Base-by-base conservation (phyloP, 1,139 yeast species). In the Williopsis jadinii region DNA sequence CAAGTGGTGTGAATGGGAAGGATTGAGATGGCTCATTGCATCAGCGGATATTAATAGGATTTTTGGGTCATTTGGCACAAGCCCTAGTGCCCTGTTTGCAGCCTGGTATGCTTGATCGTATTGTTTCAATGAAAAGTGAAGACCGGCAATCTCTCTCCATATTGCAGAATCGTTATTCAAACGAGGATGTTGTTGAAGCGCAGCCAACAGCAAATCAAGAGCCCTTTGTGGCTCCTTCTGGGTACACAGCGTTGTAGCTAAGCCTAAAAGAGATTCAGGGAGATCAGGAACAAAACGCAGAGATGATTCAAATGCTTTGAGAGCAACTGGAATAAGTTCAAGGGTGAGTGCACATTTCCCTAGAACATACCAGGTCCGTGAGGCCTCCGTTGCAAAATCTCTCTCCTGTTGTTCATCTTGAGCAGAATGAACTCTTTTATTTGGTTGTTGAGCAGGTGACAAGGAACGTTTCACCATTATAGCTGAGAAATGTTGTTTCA, bases 21-120 rank as follows among this genome's bases (percentile, higher is more conserved):
- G 56, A 26, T 68, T 64, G 5, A 73, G 71, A 12, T 70, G 61
- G 34, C 75, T 61, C 2, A 61, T 44, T n/a, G 58, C 42, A 55
- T 72, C 77, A 3, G 79, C 80, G 36, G 67, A 63, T 13, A 71
- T 52, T 5, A 75, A 53, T 70, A 78, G 69, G 30, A 73, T 52
- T 26, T 67, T 56, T 0, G 79, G 67, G 48, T 74, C 74, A 33
- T 58, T 57, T 2, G 69, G 67, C n/a, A 62, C 49, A 14, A 69
- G 49, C 38, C 64, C 68, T n/a, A 75, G 55, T 0, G 77, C 77
- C 24, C 71, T 63, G 40, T 65, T 68, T 14, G 73, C 62, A 3
- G 75, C 62, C 43, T 66, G 70, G 50, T 73, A 77, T 0, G 81
- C 77, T 46, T 73, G 76, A 38, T 73, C 77, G 40, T 63, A 64